Evolutionary conservation across 2,329 filamentous ascomycete genomes (phyloP), one percentile per base, ranked within the genome.

Genomic region (Aspergillus fructus): DNA sequence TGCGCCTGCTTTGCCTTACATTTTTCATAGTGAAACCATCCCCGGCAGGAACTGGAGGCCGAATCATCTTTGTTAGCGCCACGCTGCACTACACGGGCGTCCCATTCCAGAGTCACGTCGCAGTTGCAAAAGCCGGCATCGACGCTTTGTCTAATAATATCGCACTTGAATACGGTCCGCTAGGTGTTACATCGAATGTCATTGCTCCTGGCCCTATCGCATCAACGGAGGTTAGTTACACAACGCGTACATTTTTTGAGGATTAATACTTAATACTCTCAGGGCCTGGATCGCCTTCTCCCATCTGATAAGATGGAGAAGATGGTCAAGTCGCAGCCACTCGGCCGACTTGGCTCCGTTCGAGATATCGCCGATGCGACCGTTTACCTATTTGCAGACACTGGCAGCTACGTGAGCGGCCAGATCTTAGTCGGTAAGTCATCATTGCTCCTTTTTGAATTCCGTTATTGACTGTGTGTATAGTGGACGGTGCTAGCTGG

Each of bases 291-390:
- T 47, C 81, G 90, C 11, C 78, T 89, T 2, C 65, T 82, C 3
- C 79, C 84, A 33, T 80, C 82, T 21, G 79, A 82, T 53, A 74
- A 82, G 1, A 79, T 80, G 1, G 74, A 78, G 13, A 74, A 75
- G 0, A 74, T 77, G 1, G 66, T 80, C 34, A 77, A 81, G 24
- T 61, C 65, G 2, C 83, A 96, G 39, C 94, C 94, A 0, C 76
- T 87, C 2, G 91, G 91, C 1, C 82, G 93, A 56, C 86, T 86
- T 74, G 94, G 93, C 6, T 84, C 84, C 0, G 85, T 96, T 24
- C 89, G 89, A 63, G 93, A 99, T 69, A 92, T 99, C 67, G 89
- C 92, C 0, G 93, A 99, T 74, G 90, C 93, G 1, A 97, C 93
- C 0, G 85, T 97, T 0, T 99, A 87, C 67, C 74, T 97, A 55